Evolutionary conservation across 345 rosid genomes (phyloP).

Genomic region (Populus alba): DNA sequence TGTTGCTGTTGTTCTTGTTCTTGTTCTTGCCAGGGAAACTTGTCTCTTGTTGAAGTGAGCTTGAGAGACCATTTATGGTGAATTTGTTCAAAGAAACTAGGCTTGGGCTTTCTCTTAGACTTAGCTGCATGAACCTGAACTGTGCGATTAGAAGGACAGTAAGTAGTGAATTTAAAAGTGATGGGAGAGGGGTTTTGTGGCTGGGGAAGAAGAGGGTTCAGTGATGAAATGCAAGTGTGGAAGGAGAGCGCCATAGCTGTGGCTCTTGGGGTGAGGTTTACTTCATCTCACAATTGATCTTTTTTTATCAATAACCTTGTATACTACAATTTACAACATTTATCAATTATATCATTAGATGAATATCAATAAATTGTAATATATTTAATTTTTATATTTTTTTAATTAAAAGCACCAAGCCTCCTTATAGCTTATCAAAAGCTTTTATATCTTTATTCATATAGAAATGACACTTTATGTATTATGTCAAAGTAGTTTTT

Average conservation of each 20-base stretch:
- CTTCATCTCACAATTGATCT: background rate
- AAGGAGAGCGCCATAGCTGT: slow-evolving; percentile 43
- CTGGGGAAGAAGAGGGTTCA: slow-evolving; percentile 18
- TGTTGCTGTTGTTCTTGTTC: slow-evolving; percentile 25
- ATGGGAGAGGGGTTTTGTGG: slow-evolving; percentile 4
- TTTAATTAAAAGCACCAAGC: no score
- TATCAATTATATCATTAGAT: no score
- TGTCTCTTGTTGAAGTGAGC: slow-evolving; percentile 43
- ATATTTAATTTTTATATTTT: no score
- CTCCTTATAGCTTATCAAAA: no score
- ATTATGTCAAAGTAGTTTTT: no score
- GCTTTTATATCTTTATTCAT: no score
- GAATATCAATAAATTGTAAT: no score
- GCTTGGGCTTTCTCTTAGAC: slow-evolving; percentile 52
- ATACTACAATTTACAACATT: no score
- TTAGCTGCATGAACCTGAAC: slow-evolving; percentile 21
- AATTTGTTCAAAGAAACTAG: slow-evolving; percentile 70
- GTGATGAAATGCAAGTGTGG: slow-evolving; percentile 21
- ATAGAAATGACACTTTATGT: no score
- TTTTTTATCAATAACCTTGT: no score
- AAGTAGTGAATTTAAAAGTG: slow-evolving; percentile 19
- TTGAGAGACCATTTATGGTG: slow-evolving; percentile 67
- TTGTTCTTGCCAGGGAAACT: slow-evolving; percentile 69
- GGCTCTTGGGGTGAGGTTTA: background rate
- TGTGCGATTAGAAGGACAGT: slow-evolving; percentile 23